Evolutionary conservation across 805 yeast species (phyloP).

Genomic region (Candida railenensis): DNA sequence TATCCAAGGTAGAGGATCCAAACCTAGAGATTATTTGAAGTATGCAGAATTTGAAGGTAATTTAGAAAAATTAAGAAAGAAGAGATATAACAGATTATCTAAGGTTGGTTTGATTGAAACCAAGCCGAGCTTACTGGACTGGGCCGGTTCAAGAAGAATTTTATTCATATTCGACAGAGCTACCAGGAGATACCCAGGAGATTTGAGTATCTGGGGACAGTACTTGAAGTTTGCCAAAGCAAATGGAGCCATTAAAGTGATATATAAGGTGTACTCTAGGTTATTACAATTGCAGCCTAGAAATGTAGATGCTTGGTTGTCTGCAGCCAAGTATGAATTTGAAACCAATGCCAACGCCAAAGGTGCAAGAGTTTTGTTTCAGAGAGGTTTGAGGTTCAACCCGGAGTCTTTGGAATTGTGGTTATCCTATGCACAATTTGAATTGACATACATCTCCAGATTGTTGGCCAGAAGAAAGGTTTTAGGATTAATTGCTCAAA

Average conservation of each 20-base stretch:
- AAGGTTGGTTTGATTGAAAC: constrained; percentile 56
- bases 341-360: constrained; percentile 85
- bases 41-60: constrained; percentile 80
- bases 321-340: constrained; percentile 92
- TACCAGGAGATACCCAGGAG: constrained; percentile 74
- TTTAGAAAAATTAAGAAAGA: constrained; percentile 73
- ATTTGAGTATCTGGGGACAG: constrained; percentile 72
- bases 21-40: constrained; percentile 69
- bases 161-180: constrained; percentile 83
- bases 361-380: constrained; percentile 84
- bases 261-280: constrained; percentile 73
- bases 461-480: constrained; percentile 80
- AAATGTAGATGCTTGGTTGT: constrained; percentile 86
- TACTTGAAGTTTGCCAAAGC: constrained; percentile 69
- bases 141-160: constrained; percentile 82
- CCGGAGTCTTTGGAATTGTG: constrained; percentile 70
- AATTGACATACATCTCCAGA: constrained; percentile 80
- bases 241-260: constrained; percentile 66
- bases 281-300: constrained; percentile 88
- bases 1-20: constrained; percentile 78
- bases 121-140: constrained; percentile 72
- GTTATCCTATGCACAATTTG: constrained; percentile 85
- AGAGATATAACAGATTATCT: constrained; percentile 63
- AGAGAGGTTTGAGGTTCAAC: constrained; percentile 82
- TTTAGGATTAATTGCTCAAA: constrained; percentile 72